Base-by-base conservation (phyloP, 192 early-diverging fungal genomes). In the Piromyces sp. region DNA sequence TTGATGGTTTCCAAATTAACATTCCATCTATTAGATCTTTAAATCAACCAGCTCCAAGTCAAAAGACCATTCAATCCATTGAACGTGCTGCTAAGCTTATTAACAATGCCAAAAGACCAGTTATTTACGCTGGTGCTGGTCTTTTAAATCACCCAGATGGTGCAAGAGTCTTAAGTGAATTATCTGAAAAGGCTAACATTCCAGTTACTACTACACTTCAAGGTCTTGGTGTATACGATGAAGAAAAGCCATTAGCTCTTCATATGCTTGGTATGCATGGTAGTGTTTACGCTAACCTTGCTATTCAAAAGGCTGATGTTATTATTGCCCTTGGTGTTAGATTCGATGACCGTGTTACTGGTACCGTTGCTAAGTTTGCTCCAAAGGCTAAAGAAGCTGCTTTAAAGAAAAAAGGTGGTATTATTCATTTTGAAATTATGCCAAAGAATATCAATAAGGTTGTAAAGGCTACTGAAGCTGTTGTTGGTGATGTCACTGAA, bases 181-280 rank as follows among this genome's bases (percentile, higher is more conserved):
- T 99, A 81, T 96, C 93, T 14, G 91, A 94, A 51, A 89, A 90
- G 82, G 95, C 93, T 83, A 96, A 97, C 86, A 94, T 98, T 83
- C 97, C 97, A 12, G 96, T 99, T 16, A 99, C 96, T 15, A 98
- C 96, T n/a, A 98, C 96, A 31, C 89, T 98, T 30, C 90, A 94
- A 84, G 96, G 95, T 68, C 89, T 98, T 58, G 97, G 96, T 83
- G 94, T 93, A 22, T 97, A 95, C 86, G 96, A 98, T 85, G 97
- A 99, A 86, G 83, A 89, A 51, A 94, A 98, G 87, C 93, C 94
- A 15, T 91, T 89, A 80, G 93, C 93, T 79, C 88, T 99, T 82
- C 96, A 98, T 85, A 99, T 99, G 97, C 91, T 99, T 30, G 97
- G 97, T 84, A 99, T 99, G 97, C 97, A 99, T 88, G 97, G 97